Conservation (phyloP, 2,329 filamentous ascomycete species). For the Domatiomyces catenatus region DNA sequence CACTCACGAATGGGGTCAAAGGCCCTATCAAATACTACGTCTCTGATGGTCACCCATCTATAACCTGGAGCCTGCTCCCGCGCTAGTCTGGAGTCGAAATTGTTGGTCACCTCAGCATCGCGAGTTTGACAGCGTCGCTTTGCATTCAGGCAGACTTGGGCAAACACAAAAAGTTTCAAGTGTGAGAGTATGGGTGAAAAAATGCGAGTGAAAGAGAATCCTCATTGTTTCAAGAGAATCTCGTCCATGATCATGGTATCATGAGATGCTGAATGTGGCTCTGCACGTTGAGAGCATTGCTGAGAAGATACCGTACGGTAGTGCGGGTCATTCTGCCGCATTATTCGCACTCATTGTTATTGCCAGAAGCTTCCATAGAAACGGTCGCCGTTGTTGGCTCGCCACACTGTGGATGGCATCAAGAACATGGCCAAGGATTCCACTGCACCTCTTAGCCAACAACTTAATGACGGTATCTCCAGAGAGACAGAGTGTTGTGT, state of each 20-base stretch:
- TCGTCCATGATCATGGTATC: not conserved
- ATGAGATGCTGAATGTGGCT: not conserved
- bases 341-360: not conserved
- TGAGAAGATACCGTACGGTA: not conserved
- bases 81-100: too few relatives aligned
- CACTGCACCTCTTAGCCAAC: not conserved
- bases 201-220: not conserved
- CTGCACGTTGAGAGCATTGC: not conserved
- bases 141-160: too few relatives aligned
- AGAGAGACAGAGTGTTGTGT: conserved; percentile 98
- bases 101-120: too few relatives aligned
- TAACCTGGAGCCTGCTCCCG: too few relatives aligned
- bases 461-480: conserved; percentile 67
- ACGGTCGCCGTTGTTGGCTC: not conserved
- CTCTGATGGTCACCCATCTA: too few relatives aligned
- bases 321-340: too few relatives aligned
- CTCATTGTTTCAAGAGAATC: not conserved
- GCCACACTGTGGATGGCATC: not conserved
- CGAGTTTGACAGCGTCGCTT: too few relatives aligned
- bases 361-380: not conserved
- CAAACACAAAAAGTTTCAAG: too few relatives aligned
- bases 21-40: too few relatives aligned
- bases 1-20: too few relatives aligned
- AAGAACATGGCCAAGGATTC: not conserved
- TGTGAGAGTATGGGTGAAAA: not conserved